Conservation (phyloP, 179 eudicot genomes). For the Beta macrorhiza region DNA sequence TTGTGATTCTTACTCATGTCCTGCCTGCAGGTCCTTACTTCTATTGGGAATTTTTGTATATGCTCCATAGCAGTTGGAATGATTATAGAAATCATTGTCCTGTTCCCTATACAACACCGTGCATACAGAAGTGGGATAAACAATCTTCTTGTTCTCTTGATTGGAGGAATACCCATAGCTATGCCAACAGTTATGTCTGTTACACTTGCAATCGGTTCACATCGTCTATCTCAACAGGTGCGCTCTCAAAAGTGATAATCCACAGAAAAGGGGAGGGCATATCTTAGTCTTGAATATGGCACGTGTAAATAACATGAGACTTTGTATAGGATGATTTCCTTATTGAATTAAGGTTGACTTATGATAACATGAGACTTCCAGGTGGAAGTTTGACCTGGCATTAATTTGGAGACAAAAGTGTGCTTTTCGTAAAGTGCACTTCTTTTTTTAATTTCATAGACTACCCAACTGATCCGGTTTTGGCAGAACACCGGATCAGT, state of each 20-base stretch:
- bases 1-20: neutral
- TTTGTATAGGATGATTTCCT: too few species aligned
- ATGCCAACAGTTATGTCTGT: constrained; percentile 81
- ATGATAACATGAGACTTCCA: too few species aligned
- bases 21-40: constrained; percentile 53
- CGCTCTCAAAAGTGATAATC: neutral
- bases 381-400: too few species aligned
- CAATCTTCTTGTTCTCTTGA: constrained; percentile 65
- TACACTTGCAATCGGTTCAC: constrained; percentile 74
- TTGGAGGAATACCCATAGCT: constrained; percentile 81
- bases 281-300: too few species aligned
- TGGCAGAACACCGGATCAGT: too few species aligned
- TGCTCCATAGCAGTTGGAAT: constrained; percentile 74
- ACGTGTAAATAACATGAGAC: too few species aligned
- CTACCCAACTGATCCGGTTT: too few species aligned
- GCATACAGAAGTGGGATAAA: constrained; percentile 25
- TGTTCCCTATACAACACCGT: constrained; percentile 59
- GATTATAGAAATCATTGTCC: constrained; percentile 59
- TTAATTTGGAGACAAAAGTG: too few species aligned
- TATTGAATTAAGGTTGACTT: too few species aligned
- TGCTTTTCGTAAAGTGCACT: too few species aligned
- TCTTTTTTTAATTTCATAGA: too few species aligned
- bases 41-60: constrained; percentile 72
- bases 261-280: neutral
- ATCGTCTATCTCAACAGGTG: constrained; percentile 72